Percentiles rank a stretch among this genome's conserved stretches.
phyloP scores from a whole-genome alignment of 2,329 filamentous ascomycete species.

The Xylogone sp. region DNA sequence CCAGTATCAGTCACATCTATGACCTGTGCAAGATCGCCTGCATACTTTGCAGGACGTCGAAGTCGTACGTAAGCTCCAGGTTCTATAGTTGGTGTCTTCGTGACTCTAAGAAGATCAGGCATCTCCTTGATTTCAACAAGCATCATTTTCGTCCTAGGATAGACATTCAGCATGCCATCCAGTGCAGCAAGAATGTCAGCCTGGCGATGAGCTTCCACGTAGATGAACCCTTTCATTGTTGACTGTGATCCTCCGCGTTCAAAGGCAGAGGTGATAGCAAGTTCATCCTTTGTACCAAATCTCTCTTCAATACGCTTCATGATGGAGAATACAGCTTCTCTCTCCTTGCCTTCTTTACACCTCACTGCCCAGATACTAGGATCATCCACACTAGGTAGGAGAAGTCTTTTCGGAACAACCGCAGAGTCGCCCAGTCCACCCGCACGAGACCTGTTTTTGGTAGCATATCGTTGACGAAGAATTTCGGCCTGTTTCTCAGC shows the following conservation, averaged over 20 bases:
- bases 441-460: constrained; percentile 67
- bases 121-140: constrained; percentile 96
- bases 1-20: constrained; percentile 92
- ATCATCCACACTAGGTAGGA: constrained; percentile 91
- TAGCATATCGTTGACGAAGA: constrained; percentile 82
- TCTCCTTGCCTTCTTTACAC: constrained; percentile 93
- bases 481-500: constrained; percentile 90
- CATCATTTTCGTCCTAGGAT: constrained; percentile 80
- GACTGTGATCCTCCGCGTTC: constrained; percentile 76
- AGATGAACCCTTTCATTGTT: constrained; percentile 90
- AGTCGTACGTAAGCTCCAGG: constrained; percentile 92
- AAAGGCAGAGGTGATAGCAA: constrained; percentile 86
- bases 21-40: constrained; percentile 86
- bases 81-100: constrained; percentile 79
- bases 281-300: constrained; percentile 70
- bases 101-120: constrained; percentile 89
- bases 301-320: constrained; percentile 86
- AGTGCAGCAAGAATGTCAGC: constrained; percentile 81
- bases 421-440: constrained; percentile 65
- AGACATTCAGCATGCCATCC: constrained; percentile 83
- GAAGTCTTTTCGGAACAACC: constrained; percentile 77
- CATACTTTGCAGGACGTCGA: constrained; percentile 74
- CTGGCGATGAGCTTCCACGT: constrained; percentile 85
- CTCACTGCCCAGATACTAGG: constrained; percentile 93
- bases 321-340: constrained; percentile 82